A percentile compares a stretch with the other conserved stretches of the same genome.
These are phyloP conservation scores for Russula sp. DNA, from an alignment of 768 basidiomycete species.

Conservation along the genomic window DNA sequence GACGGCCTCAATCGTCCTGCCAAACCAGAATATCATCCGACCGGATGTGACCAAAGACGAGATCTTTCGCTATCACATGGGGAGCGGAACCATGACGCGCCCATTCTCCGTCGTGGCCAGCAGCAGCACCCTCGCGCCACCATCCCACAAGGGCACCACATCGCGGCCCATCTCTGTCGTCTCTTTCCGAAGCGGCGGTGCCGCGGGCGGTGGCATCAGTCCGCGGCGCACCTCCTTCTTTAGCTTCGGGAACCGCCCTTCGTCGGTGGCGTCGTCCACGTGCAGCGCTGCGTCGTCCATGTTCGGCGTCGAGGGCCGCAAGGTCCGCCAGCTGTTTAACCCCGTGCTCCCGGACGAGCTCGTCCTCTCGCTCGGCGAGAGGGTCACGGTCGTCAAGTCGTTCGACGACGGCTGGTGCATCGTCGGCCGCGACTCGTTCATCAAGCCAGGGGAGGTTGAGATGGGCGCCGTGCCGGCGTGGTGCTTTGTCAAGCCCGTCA, in stretches of 20 bases:
- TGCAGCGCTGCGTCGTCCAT: slow-evolving; percentile 6
- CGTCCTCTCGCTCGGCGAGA: slow-evolving; percentile 49
- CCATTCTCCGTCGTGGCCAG: slow-evolving; percentile 38
- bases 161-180: slow-evolving; percentile 12
- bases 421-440: slow-evolving; percentile 45
- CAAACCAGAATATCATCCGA: slow-evolving; percentile 39
- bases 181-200: slow-evolving; percentile 3
- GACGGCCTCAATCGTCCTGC: slow-evolving; percentile 43
- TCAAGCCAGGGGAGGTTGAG: slow-evolving; percentile 41
- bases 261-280: slow-evolving; percentile 14
- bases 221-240: slow-evolving; percentile 8
- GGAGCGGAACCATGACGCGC: slow-evolving; percentile 36
- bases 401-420: slow-evolving; percentile 81
- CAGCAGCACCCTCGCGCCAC: slow-evolving; percentile 25
- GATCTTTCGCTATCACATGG: slow-evolving; percentile 38
- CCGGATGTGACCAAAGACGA: slow-evolving; percentile 34
- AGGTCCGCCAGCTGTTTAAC: slow-evolving; percentile 56
- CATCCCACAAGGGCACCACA: not conserved
- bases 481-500: slow-evolving; percentile 61
- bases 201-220: not conserved
- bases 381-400: slow-evolving; percentile 50
- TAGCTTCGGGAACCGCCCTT: slow-evolving; percentile 18
- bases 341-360: slow-evolving; percentile 74
- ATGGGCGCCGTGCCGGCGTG: slow-evolving; percentile 70
- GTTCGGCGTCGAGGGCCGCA: slow-evolving; percentile 31